Base-by-base conservation (phyloP, 352 stramenopile genomes). In the Globisporangium nodosum region DNA sequence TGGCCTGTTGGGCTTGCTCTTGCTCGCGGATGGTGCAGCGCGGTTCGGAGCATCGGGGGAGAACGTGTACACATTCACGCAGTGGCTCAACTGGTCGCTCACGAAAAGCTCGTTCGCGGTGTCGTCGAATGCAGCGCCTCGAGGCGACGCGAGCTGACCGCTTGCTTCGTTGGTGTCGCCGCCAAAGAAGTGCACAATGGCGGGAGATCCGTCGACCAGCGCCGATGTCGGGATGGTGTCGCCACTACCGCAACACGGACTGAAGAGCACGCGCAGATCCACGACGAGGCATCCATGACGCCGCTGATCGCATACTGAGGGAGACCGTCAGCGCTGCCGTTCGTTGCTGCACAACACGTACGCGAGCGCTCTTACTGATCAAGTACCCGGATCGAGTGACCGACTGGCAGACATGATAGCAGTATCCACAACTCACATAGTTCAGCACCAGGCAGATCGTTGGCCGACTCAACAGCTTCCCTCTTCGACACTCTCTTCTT, bases 21-120 rank as follows among this genome's bases (percentile, higher is more conserved):
- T 65, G 40, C 54, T 65, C 9, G 20, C 11, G 0, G 27, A 18
- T 18, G 45, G 2, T 0, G 16, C 13, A 1, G 33, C 37, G 6
- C 37, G 30, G 8, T 27, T 48, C 11, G 35, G 7, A 7, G 42
- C 31, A 18, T 54, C 52, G 9, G 58, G 47, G 6, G 58, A 64
- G 2, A 84, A 54, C 48, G 69, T 66, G 30, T 78, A 75, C 8
- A 87, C 79, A 7, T 72, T 65, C 7, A 92, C 61, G 43, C 76
- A 71, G 45, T 88, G 78, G 24, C 66, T 74, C 37, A 63, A 43
- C 39, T 79, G 61, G 21, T 92, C 81, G n/a, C 65, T 84, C 43
- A 78, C 63, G 21, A 79, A 92, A 40, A 92, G 58, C 31, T 92
- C 79, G n/a, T 57, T 71, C 1, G 77, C 72, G 0, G 58, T 69